Conservation (phyloP, 2,329 filamentous ascomycete species). For the Diaporthe caulivora region DNA sequence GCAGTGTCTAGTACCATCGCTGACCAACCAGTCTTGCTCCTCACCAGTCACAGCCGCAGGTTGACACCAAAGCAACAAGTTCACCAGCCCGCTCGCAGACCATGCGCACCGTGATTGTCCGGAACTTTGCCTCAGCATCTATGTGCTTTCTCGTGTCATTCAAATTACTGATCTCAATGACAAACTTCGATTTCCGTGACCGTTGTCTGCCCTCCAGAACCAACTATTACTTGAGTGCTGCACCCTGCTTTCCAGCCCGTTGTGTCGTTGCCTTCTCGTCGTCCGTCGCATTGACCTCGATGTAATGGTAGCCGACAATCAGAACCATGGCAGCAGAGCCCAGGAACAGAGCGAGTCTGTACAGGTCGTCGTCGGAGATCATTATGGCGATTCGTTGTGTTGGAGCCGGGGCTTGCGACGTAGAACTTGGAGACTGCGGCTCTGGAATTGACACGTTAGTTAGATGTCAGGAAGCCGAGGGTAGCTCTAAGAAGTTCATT, state of each 20-base stretch:
- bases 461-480: not conserved
- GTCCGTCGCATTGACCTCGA: conserved; percentile 86
- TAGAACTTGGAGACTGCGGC: not conserved
- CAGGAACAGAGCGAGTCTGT: conserved; percentile 92
- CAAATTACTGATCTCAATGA: not conserved
- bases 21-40: conserved; percentile 2
- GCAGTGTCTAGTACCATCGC: conserved; percentile 32
- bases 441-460: conserved; percentile 23
- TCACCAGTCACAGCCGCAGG: not conserved
- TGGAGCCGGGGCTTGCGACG: not conserved
- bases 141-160: not conserved
- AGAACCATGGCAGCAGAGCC: conserved; percentile 91
- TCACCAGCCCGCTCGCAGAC: not conserved
- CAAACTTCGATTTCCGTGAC: not conserved
- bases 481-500: not conserved
- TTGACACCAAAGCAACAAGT: not conserved
- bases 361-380: conserved; percentile 95
- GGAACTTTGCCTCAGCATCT: not conserved
- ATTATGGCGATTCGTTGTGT: conserved; percentile 65
- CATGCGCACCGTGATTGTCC: not conserved
- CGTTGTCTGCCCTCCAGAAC: not conserved
- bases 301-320: conserved; percentile 95
- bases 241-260: conserved; percentile 35
- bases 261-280: conserved; percentile 46
- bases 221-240: conserved; percentile 31